phyloP scores from a whole-genome alignment of 73 alveolate genomes.

The Paramecium tetraurelia region DNA sequence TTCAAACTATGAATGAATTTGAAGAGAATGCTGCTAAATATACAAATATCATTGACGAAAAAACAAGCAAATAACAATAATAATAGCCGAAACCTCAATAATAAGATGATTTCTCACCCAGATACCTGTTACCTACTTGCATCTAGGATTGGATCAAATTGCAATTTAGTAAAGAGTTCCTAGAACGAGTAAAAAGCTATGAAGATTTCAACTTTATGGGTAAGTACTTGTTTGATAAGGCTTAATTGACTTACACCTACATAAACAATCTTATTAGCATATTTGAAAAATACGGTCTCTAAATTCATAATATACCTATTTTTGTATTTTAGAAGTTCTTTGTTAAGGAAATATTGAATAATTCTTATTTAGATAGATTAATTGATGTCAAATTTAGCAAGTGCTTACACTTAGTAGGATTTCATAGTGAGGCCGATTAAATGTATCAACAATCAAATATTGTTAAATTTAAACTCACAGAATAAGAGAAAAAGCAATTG shows the following conservation, averaged over 20 bases:
- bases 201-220: conserved; percentile 63
- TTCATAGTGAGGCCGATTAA: conserved; percentile 53
- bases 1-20: conserved; percentile 52
- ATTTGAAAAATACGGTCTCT: conserved; percentile 52
- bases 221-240: conserved; percentile 55
- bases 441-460: background rate
- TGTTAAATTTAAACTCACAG: conserved; percentile 44
- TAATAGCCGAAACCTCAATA: background rate
- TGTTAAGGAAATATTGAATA: conserved; percentile 52
- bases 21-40: conserved; percentile 59
- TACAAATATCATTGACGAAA: conserved; percentile 49
- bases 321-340: conserved; percentile 54
- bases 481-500: conserved; percentile 52
- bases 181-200: conserved; percentile 54
- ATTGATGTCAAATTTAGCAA: conserved; percentile 54
- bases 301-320: conserved; percentile 48
- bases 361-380: conserved; percentile 9
- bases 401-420: conserved; percentile 51
- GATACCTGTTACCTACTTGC: conserved; percentile 38
- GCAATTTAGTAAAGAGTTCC: conserved; percentile 29
- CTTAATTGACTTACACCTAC: conserved; percentile 56
- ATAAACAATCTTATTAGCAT: conserved; percentile 31
- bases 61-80: conserved; percentile 39
- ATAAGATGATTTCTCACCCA: conserved; percentile 50
- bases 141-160: conserved; percentile 59